phyloP scores from a whole-genome alignment of 768 basidiomycete species.

The Boletus sensibilis region DNA sequence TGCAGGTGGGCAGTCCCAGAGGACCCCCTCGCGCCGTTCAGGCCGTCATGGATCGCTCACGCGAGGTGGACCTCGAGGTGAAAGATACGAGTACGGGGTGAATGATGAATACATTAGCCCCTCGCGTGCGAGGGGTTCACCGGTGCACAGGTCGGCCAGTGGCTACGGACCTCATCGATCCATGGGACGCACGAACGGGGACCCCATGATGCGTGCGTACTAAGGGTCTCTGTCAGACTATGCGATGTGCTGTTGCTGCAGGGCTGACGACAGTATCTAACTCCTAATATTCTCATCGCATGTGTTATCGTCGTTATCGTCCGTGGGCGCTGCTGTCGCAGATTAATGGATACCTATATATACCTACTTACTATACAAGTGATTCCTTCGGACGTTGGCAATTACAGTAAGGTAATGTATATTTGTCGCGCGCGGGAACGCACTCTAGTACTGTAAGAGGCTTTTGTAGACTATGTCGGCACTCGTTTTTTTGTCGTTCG shows the following conservation, averaged over 20 bases:
- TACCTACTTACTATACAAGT: neutral
- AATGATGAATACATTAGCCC: neutral
- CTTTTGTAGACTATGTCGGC: no score
- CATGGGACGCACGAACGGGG: neutral
- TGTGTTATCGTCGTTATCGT: neutral
- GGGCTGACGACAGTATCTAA: neutral
- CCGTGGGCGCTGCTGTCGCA: no score
- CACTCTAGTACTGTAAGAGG: no score
- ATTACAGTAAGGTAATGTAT: no score
- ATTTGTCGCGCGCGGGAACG: no score
- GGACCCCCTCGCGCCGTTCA: neutral
- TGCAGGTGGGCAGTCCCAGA: neutral
- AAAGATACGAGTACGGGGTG: neutral
- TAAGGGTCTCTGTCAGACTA: neutral
- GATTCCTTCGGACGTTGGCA: no score
- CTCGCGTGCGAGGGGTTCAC: conserved; percentile 5
- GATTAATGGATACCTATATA: neutral
- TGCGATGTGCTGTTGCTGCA: neutral
- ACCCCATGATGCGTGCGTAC: neutral
- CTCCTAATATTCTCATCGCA: neutral
- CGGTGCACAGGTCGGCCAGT: neutral
- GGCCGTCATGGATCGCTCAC: neutral
- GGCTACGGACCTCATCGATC: neutral
- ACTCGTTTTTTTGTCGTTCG: no score
- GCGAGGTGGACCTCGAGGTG: neutral